Evolutionary conservation across 495 filamentous ascomycete genomes (phyloP).

Genomic region (Extremus antarcticus): DNA sequence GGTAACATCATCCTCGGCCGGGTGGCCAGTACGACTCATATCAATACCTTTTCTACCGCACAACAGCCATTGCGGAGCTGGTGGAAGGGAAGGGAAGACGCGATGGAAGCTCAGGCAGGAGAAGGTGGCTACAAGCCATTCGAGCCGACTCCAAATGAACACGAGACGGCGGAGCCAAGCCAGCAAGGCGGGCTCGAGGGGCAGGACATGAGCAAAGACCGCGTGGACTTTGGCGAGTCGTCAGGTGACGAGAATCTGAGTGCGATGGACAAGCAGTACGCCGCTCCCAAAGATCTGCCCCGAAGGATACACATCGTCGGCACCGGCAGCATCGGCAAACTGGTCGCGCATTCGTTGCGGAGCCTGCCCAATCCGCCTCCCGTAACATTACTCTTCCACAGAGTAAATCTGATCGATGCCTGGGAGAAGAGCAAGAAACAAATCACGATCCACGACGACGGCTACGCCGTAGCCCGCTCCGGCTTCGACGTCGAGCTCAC

Average conservation of each 20-base stretch:
- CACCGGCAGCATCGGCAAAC: constrained; percentile 46
- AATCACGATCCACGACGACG: constrained; percentile 31
- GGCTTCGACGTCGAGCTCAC: constrained; percentile 44
- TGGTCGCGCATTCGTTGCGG: constrained; percentile 50
- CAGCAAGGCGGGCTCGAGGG: not conserved
- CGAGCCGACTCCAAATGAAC: not conserved
- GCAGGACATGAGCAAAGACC: not conserved
- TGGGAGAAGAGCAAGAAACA: constrained; percentile 25
- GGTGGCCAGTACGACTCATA: constrained; percentile 8
- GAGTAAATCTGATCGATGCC: constrained; percentile 30
- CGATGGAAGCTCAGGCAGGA: not conserved
- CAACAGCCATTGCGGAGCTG: not conserved
- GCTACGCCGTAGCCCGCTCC: constrained; percentile 27
- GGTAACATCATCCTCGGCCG: constrained; percentile 16
- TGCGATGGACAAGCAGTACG: constrained; percentile 12
- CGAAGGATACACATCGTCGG: constrained; percentile 49
- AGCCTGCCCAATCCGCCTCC: constrained; percentile 47
- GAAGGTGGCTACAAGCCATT: not conserved
- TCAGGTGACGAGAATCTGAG: constrained; percentile 2
- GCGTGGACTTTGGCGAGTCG: not conserved
- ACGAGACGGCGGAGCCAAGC: not conserved
- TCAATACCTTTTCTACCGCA: constrained; percentile 1
- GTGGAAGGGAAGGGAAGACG: not conserved
- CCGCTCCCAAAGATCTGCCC: constrained; percentile 4
- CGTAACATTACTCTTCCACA: constrained; percentile 46